Evolutionary conservation across 177 flowering plant genomes (phyloP).

Genomic region (Telopea speciosissima): DNA sequence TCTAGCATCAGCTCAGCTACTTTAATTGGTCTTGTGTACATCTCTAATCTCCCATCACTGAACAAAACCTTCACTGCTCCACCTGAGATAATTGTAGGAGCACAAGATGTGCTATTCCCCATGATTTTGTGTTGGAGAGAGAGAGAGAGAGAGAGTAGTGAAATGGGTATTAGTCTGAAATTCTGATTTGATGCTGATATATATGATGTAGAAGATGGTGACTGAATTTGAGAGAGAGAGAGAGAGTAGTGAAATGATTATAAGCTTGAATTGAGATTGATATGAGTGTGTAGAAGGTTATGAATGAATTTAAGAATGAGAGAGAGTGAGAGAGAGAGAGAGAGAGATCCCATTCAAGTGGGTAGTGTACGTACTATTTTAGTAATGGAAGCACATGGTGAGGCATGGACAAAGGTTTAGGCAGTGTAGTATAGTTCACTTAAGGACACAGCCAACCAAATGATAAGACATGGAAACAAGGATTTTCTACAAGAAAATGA

Average conservation of each 20-base stretch:
- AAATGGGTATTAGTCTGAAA: background rate
- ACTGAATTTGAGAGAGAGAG: too few relatives aligned
- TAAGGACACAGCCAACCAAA: slow-evolving; percentile 31
- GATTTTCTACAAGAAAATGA: slow-evolving; percentile 7
- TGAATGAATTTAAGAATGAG: slow-evolving; percentile 3
- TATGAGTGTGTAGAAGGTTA: background rate
- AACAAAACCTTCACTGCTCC: slow-evolving; percentile 32
- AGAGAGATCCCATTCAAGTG: background rate
- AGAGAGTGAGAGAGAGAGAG: background rate
- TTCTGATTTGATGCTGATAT: background rate
- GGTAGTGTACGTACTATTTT: background rate
- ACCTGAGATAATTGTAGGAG: slow-evolving; percentile 29
- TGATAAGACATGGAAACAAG: slow-evolving; percentile 28
- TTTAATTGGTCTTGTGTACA: slow-evolving; percentile 36
- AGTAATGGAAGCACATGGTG: slow-evolving; percentile 28
- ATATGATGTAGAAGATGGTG: background rate
- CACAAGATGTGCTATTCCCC: slow-evolving; percentile 56
- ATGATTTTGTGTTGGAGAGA: slow-evolving; percentile 12
- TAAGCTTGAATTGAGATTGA: too few relatives aligned
- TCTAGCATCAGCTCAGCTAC: slow-evolving; percentile 59
- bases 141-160: background rate
- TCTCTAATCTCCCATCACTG: slow-evolving; percentile 30
- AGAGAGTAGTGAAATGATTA: too few relatives aligned
- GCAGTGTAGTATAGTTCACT: slow-evolving; percentile 10
- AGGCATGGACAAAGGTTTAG: slow-evolving; percentile 22